Evolutionary conservation across 345 rosid genomes (phyloP).

Genomic region (Boechera retrofracta): DNA sequence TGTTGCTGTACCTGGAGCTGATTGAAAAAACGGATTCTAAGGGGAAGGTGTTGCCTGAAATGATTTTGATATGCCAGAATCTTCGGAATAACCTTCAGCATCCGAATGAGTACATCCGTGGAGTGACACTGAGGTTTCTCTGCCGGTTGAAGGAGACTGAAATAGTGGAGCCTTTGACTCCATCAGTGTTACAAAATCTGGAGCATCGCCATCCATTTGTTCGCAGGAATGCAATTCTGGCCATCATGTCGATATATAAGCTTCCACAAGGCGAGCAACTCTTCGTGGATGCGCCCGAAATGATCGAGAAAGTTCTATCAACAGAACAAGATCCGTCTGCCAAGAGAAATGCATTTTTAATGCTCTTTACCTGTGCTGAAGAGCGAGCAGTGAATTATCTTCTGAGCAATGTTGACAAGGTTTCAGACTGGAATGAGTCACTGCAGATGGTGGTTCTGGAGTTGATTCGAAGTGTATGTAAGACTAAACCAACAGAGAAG

Average conservation of each 20-base stretch:
- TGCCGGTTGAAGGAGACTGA: constrained; percentile 76
- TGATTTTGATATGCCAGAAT: constrained; percentile 93
- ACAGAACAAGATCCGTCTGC: constrained; percentile 77
- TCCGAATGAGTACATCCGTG: constrained; percentile 89
- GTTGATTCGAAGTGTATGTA: constrained; percentile 74
- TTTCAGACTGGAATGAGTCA: constrained; percentile 74
- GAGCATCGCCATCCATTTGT: constrained; percentile 78
- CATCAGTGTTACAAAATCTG: constrained; percentile 72
- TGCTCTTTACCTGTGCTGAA: constrained; percentile 78
- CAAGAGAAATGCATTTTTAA: constrained; percentile 79
- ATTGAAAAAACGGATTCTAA: constrained; percentile 78
- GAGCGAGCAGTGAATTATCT: constrained; percentile 69
- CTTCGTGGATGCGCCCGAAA: constrained; percentile 75
- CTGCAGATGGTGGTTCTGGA: constrained; percentile 83
- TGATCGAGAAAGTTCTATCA: constrained; percentile 72
- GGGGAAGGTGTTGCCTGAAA: constrained; percentile 85
- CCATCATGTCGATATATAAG: constrained; percentile 74
- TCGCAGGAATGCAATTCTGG: constrained; percentile 74
- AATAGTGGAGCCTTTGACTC: constrained; percentile 73
- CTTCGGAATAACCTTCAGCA: constrained; percentile 88
- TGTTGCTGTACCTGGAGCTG: constrained; percentile 81
- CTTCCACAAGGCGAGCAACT: constrained; percentile 81
- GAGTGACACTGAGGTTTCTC: constrained; percentile 78
- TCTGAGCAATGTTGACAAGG: constrained; percentile 67
- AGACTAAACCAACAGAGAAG: constrained; percentile 66